These are phyloP conservation scores for Artemisia tridentata DNA, from an alignment of 129 eudicot genomes.

Conservation along the genomic window DNA sequence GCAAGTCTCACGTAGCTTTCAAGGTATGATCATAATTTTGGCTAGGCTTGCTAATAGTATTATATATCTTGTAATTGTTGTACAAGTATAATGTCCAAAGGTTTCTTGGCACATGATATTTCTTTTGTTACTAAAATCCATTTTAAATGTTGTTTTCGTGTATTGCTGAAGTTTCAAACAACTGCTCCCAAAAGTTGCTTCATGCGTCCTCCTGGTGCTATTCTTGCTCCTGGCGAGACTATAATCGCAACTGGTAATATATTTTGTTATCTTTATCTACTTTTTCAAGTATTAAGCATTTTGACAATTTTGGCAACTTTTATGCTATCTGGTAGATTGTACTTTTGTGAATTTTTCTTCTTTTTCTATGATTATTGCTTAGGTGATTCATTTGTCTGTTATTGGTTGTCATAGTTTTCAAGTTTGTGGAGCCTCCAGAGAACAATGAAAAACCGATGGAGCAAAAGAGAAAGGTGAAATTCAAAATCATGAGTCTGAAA, in stretches of 20 bases:
- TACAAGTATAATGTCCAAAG: no score
- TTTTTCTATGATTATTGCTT: background rate
- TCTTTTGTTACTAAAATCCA: slow-evolving; percentile 1
- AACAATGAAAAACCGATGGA: slow-evolving; percentile 73
- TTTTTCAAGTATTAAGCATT: background rate
- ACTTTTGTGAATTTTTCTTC: background rate
- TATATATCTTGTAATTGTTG: background rate
- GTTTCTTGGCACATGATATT: slow-evolving; percentile 15
- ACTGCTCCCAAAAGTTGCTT: slow-evolving; percentile 98
- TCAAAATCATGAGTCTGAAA: slow-evolving; percentile 87
- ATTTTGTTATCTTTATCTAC: background rate
- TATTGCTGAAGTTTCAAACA: slow-evolving; percentile 75
- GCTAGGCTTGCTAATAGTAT: background rate
- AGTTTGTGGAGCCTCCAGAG: slow-evolving; percentile 81
- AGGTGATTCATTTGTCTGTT: slow-evolving; percentile 19
- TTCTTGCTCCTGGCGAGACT: slow-evolving; percentile 87
- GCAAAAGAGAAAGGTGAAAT: slow-evolving; percentile 73
- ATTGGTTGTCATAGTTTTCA: slow-evolving; percentile 54
- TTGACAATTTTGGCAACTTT: slow-evolving; percentile 2
- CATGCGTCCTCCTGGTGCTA: slow-evolving; percentile 98
- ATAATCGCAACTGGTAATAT: slow-evolving; percentile 82
- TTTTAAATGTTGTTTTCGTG: slow-evolving; percentile 26
- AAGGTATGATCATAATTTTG: slow-evolving; percentile 51
- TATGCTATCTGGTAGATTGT: background rate
- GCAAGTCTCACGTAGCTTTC: slow-evolving; percentile 99